Evolutionary conservation across 495 filamentous ascomycete species (phyloP).

Genomic region (Pyronema omphalodes): DNA sequence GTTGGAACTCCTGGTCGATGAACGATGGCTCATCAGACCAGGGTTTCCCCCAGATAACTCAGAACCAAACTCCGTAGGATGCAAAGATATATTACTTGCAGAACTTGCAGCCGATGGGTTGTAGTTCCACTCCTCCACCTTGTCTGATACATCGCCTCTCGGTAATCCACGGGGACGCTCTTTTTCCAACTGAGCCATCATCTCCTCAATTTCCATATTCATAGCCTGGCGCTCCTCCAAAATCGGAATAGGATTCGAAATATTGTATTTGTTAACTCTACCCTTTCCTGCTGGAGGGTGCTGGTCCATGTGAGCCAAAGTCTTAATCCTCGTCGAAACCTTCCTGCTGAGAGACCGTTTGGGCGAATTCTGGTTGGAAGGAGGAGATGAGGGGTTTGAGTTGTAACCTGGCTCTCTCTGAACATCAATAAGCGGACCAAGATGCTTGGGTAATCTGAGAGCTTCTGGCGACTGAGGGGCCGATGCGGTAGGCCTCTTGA

Average conservation of each 20-base stretch:
- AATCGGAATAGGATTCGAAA: conserved; percentile 1
- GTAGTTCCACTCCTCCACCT: conserved; percentile 4
- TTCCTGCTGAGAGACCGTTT: conserved; percentile 6
- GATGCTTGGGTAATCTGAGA: background rate
- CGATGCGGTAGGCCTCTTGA: background rate
- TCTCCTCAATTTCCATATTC: background rate
- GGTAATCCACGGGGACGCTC: background rate
- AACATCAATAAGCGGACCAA: background rate
- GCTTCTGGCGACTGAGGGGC: background rate
- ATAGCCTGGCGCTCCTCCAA: background rate
- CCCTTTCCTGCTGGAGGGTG: background rate
- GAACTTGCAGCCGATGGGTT: conserved; percentile 2
- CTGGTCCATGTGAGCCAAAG: background rate
- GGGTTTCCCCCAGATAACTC: background rate
- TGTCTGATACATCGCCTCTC: background rate
- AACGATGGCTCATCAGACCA: background rate
- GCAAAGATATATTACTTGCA: conserved; percentile 1
- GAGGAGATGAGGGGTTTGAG: background rate
- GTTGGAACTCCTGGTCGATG: background rate
- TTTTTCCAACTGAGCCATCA: conserved; percentile 1
- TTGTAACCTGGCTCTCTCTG: background rate
- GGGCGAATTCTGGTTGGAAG: background rate
- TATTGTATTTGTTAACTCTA: background rate
- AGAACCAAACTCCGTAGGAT: background rate
- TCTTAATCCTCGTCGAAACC: conserved; percentile 1